phyloP scores from a whole-genome alignment of 331 rosid species.

The Dryas integrifolia region DNA sequence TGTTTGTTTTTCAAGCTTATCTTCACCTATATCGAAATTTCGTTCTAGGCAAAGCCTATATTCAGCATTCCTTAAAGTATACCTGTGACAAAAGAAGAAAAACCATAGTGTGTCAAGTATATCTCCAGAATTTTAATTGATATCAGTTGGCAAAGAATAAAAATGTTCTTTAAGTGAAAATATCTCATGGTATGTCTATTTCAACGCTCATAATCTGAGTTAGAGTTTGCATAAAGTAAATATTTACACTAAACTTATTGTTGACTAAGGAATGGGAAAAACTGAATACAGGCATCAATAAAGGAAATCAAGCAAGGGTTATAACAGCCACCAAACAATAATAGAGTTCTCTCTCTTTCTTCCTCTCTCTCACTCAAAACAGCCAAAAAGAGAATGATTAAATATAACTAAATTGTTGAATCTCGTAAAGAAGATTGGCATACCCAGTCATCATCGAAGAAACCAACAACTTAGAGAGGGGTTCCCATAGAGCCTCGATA shows the following conservation, averaged over 20 bases:
- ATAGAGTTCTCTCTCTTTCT: neutral
- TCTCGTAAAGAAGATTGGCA: constrained; percentile 16
- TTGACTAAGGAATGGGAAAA: neutral
- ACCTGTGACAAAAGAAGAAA: constrained; percentile 47
- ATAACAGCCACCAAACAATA: neutral
- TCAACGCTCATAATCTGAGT: neutral
- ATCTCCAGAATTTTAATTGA: constrained; percentile 22
- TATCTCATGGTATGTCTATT: neutral
- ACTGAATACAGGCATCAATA: constrained; percentile 4
- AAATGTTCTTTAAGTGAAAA: neutral
- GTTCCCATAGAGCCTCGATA: constrained; percentile 87
- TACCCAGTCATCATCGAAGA: constrained; percentile 98
- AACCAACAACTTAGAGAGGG: constrained; percentile 80
- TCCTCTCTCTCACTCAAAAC: neutral
- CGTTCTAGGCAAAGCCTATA: constrained; percentile 85
- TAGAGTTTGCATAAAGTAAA: neutral
- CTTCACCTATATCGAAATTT: constrained; percentile 56
- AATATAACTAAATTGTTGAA: neutral
- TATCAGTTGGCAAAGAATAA: constrained; percentile 12
- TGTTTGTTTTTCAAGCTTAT: constrained; percentile 46
- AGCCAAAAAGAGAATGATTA: neutral
- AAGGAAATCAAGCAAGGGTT: neutral
- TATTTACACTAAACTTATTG: neutral
- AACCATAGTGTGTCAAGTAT: constrained; percentile 10
- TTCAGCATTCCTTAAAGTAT: constrained; percentile 90